A percentile compares a stretch with the other conserved stretches of the same genome.
Evolutionary conservation across 805 yeast species (phyloP).

Genomic region (Kodamaea hsintzibuensis): DNA sequence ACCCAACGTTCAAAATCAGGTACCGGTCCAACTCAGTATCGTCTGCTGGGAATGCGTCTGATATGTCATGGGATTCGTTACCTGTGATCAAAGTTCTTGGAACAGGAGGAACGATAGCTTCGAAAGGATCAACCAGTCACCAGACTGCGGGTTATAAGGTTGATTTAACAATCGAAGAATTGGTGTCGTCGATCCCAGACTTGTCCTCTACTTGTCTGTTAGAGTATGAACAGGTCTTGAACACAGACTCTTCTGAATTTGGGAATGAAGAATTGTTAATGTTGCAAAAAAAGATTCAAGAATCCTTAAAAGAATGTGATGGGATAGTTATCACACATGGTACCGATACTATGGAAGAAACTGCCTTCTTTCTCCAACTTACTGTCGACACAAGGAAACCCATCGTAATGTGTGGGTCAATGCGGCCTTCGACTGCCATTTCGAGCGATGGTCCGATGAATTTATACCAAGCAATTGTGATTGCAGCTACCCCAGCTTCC

Average conservation of each 20-base stretch:
- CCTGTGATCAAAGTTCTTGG: slow-evolving; percentile 52
- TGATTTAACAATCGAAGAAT: slow-evolving; percentile 52
- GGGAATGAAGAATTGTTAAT: slow-evolving; percentile 45
- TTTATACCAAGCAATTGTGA: slow-evolving; percentile 65
- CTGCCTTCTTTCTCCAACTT: slow-evolving; percentile 61
- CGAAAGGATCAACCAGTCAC: slow-evolving; percentile 47
- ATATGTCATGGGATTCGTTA: slow-evolving; percentile 15
- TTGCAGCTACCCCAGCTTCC: slow-evolving; percentile 54
- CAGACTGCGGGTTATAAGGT: slow-evolving; percentile 57
- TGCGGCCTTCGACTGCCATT: slow-evolving; percentile 72
- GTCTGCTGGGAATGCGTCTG: slow-evolving; percentile 17
- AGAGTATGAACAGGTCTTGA: slow-evolving; percentile 62
- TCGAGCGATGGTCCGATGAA: slow-evolving; percentile 77
- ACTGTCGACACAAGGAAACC: slow-evolving; percentile 49
- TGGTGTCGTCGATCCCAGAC: slow-evolving; percentile 56
- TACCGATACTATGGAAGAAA: slow-evolving; percentile 70
- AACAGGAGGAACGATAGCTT: slow-evolving; percentile 63
- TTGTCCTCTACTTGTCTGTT: slow-evolving; percentile 53
- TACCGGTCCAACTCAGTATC: slow-evolving; percentile 35
- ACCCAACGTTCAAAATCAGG: slow-evolving; percentile 35
- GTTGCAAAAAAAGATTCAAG: slow-evolving; percentile 47
- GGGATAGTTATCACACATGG: slow-evolving; percentile 71
- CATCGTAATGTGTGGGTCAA: slow-evolving; percentile 68
- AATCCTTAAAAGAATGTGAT: slow-evolving; percentile 46
- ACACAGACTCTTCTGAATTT: slow-evolving; percentile 61